Evolutionary conservation across 495 filamentous ascomycete genomes (phyloP).

Genomic region (Penicillium antarcticum): DNA sequence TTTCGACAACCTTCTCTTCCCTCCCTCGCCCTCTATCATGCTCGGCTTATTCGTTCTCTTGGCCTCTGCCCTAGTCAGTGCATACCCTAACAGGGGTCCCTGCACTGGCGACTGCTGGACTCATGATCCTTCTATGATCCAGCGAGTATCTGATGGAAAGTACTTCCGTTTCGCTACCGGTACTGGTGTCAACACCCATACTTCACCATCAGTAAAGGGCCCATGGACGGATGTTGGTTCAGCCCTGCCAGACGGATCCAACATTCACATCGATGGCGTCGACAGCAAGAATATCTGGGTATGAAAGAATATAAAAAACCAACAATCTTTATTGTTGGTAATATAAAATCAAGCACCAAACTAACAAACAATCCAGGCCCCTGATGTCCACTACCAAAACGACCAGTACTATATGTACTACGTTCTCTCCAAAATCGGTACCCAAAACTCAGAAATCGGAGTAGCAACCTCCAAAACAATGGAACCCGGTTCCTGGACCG

Average conservation of each 20-base stretch:
- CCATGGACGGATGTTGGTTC: slow-evolving; percentile 62
- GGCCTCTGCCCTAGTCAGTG: slow-evolving; percentile 27
- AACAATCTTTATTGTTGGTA: no score
- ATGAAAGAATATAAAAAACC: slow-evolving; percentile 7
- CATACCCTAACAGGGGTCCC: slow-evolving; percentile 50
- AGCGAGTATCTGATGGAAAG: slow-evolving; percentile 58
- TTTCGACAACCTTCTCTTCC: neutral
- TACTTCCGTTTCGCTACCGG: slow-evolving; percentile 75
- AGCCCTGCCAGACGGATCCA: slow-evolving; percentile 54
- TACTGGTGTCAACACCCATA: slow-evolving; percentile 56
- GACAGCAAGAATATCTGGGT: slow-evolving; percentile 58
- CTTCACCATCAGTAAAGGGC: slow-evolving; percentile 53
- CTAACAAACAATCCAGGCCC: slow-evolving; percentile 47
- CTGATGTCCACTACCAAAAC: slow-evolving; percentile 57
- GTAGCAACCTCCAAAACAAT: slow-evolving; percentile 63
- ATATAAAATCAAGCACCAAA: no score
- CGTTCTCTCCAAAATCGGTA: slow-evolving; percentile 61
- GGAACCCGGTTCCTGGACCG: slow-evolving; percentile 58
- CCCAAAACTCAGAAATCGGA: slow-evolving; percentile 61
- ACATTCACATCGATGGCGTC: slow-evolving; percentile 49
- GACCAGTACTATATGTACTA: slow-evolving; percentile 71
- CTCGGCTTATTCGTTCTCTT: slow-evolving; percentile 18
- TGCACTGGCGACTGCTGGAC: slow-evolving; percentile 59
- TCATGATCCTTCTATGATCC: slow-evolving; percentile 64
- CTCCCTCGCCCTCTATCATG: slow-evolving; percentile 11